A percentile compares a stretch with the other conserved stretches of the same genome.
These are phyloP conservation scores for Theobroma cacao DNA, from an alignment of 345 rosid species.

Conservation along the genomic window DNA sequence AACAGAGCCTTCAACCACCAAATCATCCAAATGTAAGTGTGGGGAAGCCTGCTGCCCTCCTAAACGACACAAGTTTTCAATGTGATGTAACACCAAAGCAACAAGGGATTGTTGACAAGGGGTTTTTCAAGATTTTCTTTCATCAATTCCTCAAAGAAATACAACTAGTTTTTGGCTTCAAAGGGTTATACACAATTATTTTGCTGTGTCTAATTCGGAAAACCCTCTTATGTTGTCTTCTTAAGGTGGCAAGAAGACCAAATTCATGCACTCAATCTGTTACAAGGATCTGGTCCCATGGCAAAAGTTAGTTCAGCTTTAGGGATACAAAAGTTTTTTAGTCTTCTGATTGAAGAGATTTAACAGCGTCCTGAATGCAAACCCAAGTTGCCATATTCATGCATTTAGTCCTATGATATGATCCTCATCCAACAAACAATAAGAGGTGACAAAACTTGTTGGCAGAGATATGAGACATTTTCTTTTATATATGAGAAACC, in stretches of 20 bases:
- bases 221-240: not conserved
- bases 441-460: slow-evolving; percentile 4
- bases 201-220: not conserved
- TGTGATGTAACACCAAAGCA: slow-evolving; percentile 19
- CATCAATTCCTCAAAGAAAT: not conserved
- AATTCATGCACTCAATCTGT: slow-evolving; percentile 5
- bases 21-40: slow-evolving; percentile 3
- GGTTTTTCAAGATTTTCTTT: not conserved
- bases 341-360: slow-evolving; percentile 1
- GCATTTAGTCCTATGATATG: slow-evolving; percentile 4
- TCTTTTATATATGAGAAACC: not conserved
- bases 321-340: not conserved
- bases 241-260: slow-evolving; percentile 4
- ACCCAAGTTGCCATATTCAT: slow-evolving; percentile 5
- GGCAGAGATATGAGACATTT: not conserved
- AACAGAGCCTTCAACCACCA: slow-evolving; percentile 17
- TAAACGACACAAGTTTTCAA: slow-evolving; percentile 23
- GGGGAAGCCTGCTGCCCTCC: slow-evolving; percentile 29
- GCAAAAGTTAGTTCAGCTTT: not conserved
- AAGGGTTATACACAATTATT: not conserved
- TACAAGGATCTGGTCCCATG: not conserved
- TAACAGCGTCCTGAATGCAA: not conserved
- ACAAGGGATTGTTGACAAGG: not conserved
- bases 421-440: not conserved
- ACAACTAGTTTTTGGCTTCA: not conserved